These are phyloP conservation scores for Inosperma sp. DNA, from an alignment of 768 basidiomycete genomes.

Conservation along the genomic window DNA sequence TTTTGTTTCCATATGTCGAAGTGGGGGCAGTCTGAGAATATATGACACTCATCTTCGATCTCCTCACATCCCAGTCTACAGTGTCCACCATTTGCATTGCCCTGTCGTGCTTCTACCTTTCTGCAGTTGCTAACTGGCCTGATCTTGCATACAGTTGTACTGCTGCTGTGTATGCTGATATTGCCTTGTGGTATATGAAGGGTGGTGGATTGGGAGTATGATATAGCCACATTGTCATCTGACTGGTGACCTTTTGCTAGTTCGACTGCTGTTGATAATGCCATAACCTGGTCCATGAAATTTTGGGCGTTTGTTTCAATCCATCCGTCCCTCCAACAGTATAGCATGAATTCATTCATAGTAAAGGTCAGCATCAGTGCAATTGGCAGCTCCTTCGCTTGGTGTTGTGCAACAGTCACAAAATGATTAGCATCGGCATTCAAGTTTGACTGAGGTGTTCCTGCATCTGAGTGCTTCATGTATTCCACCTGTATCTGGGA, in stretches of 20 bases:
- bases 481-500: not conserved
- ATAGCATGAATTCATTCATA: conserved; percentile 17
- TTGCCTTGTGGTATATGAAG: conserved; percentile 11
- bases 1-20: not conserved
- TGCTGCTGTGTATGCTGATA: conserved; percentile 13
- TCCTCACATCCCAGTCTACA: not conserved
- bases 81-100: no score
- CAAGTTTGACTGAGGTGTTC: not conserved
- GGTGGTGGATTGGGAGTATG: not conserved
- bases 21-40: not conserved
- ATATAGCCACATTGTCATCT: not conserved
- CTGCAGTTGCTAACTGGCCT: conserved; percentile 13
- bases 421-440: conserved; percentile 12
- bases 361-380: conserved; percentile 15
- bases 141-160: conserved; percentile 17
- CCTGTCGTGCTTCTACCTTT: no score
- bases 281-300: conserved; percentile 2
- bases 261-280: not conserved
- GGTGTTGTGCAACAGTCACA: conserved; percentile 9
- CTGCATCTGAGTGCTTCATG: conserved; percentile 9
- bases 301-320: conserved; percentile 16
- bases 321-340: conserved; percentile 12
- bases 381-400: not conserved
- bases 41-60: not conserved
- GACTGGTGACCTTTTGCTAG: not conserved